Conservation (phyloP, 2,329 filamentous ascomycete genomes). For the Sordariomycetes sp. region DNA sequence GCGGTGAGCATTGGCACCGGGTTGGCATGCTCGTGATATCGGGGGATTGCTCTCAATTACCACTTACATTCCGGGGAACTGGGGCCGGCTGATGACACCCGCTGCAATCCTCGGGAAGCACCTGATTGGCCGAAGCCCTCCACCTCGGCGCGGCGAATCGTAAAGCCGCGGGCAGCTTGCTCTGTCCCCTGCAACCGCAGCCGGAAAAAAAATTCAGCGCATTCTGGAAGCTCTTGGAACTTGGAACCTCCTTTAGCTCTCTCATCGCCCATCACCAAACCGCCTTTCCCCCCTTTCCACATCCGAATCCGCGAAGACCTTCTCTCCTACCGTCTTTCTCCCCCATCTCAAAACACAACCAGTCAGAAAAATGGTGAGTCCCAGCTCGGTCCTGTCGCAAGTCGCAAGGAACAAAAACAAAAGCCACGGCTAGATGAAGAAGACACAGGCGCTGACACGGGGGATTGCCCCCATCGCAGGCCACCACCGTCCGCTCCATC, state of each 20-base stretch:
- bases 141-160: constrained; percentile 1
- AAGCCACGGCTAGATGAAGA: background rate
- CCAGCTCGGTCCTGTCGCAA: background rate
- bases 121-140: background rate
- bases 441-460: background rate
- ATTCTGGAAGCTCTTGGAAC: constrained; percentile 13
- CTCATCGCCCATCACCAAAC: background rate
- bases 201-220: constrained; percentile 8
- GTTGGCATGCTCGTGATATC: too few relatives aligned
- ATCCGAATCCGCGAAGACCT: background rate
- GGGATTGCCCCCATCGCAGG: constrained; percentile 23
- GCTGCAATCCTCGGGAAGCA: background rate
- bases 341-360: background rate
- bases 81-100: background rate
- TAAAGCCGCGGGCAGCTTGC: background rate
- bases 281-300: background rate
- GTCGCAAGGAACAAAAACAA: background rate
- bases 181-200: background rate
- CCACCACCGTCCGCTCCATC: constrained; percentile 82
- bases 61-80: background rate
- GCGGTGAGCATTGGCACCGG: too few relatives aligned
- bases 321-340: background rate
- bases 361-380: background rate
- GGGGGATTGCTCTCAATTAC: background rate
- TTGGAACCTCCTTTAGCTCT: constrained; percentile 6